Base-by-base conservation (phyloP, 2,329 filamentous ascomycete genomes). In the Alternaria incomplexa region DNA sequence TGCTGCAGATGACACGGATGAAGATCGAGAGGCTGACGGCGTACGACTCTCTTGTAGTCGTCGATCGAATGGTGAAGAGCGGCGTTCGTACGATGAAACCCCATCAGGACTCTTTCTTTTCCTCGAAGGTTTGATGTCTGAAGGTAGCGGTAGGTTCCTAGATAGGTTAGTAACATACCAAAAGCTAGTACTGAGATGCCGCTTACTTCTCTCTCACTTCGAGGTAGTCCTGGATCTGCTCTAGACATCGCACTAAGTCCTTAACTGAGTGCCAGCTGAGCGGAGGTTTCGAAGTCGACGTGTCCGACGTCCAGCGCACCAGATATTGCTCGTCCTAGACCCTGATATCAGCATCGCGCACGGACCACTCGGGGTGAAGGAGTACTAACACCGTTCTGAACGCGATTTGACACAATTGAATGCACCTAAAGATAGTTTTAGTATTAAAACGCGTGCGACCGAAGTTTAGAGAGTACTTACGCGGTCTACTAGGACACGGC, bases 181-280 rank as follows among this genome's bases (percentile, higher is more conserved):
- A 13, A 12, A 12, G 28, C 5, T 20, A 17, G 5, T 54, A 11
- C 10, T 17, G 23, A 20, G 17, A 43, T 26, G 15, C 46, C 20
- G 15, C 69, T 58, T 66, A 77, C 77, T 69, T 68, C 15, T 73
- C 62, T 30, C 71, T 66, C 13, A 26, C 25, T 2, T 81, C 78
- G 0, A 85, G 64, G 54, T 85, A 84, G 2, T 72, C 70, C 54
- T 85, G 83, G 0, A 85, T 73, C 1, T 76, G 62, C 52, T 81
- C 77, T 0, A 84, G 71, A 36, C 79, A 81, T 6, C 70, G 52
- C 0, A 64, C 62, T 0, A 85, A 75, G 54, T 84, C 83, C 0
- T 72, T 59, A 0, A 84, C 32, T 1, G 64, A 43, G 56, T 85
- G 83, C 83, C 83, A 85, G 6, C 81, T 83, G 4, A 79, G 68